Conservation (phyloP, 192 early-diverging fungal genomes). For the Backusella tarrabulga region DNA sequence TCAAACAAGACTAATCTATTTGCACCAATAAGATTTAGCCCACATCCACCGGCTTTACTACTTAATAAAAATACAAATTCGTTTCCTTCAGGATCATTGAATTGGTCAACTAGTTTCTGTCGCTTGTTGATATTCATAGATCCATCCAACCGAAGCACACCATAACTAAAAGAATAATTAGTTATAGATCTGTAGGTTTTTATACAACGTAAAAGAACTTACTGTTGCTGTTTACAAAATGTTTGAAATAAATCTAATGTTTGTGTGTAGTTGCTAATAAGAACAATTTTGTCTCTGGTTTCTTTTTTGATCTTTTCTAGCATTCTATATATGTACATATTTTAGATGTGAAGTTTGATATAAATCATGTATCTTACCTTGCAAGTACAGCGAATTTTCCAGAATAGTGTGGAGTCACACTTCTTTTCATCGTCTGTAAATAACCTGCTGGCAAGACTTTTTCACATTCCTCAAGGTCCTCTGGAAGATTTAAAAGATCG, state of each 20-base stretch:
- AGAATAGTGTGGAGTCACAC: conserved; percentile 51
- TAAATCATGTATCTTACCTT: conserved; percentile 32
- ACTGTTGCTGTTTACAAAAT: conserved; percentile 77
- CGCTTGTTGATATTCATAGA: conserved; percentile 89
- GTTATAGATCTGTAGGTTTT: not conserved
- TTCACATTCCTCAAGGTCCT: conserved; percentile 60
- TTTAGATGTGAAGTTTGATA: not conserved
- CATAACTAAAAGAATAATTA: conserved; percentile 47
- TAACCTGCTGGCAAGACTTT: conserved; percentile 54
- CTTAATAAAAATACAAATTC: conserved; percentile 95
- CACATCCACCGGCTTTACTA: conserved; percentile 98
- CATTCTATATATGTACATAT: conserved; percentile 56
- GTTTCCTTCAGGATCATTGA: conserved; percentile 85
- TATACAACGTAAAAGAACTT: conserved; percentile 38
- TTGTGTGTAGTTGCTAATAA: conserved; percentile 99
- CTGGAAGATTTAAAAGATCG: conserved; percentile 69
- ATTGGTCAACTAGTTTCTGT: conserved; percentile 92
- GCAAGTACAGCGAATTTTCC: conserved; percentile 90
- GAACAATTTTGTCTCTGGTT: conserved; percentile 93
- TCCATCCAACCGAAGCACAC: conserved; percentile 86
- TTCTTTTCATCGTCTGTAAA: conserved; percentile 51
- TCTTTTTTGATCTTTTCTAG: conserved; percentile 66
- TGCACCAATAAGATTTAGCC: conserved; percentile 96
- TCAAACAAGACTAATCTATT: conserved; percentile 83
- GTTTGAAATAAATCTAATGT: conserved; percentile 93